These are phyloP conservation scores for Saturnispora diversa DNA, from an alignment of 805 yeast genomes.

Conservation along the genomic window DNA sequence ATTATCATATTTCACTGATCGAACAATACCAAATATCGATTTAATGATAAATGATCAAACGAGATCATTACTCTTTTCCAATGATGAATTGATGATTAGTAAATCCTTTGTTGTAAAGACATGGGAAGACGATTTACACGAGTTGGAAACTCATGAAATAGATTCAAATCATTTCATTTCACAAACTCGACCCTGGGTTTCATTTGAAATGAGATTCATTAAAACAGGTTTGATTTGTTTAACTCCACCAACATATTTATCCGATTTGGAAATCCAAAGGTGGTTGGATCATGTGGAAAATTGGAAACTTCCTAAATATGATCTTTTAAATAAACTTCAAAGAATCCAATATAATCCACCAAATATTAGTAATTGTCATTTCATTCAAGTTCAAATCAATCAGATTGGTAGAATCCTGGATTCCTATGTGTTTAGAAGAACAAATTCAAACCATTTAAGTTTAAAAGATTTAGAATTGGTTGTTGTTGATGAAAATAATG, in stretches of 20 bases:
- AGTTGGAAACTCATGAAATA: too few relatives aligned
- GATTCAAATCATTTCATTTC: too few relatives aligned
- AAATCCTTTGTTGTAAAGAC: background rate
- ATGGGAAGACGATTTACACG: conserved; percentile 1
- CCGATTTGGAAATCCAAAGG: background rate
- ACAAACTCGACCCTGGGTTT: background rate
- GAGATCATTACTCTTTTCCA: background rate
- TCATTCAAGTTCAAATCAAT: conserved; percentile 1
- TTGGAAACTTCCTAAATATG: background rate
- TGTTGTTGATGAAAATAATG: conserved; percentile 5
- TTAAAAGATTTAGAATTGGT: conserved; percentile 6
- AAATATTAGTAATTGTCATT: conserved; percentile 1
- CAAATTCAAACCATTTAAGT: background rate
- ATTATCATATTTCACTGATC: conserved; percentile 1
- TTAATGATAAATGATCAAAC: background rate
- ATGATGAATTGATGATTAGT: background rate
- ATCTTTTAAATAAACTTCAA: conserved; percentile 1
- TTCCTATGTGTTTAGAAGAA: conserved; percentile 3
- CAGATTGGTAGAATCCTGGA: background rate
- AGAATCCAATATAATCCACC: conserved; percentile 4
- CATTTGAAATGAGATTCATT: background rate
- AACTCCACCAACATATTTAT: background rate
- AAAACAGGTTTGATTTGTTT: background rate
- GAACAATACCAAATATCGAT: background rate
- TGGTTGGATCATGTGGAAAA: background rate